Percentiles rank a stretch among this genome's conserved stretches.
Conservation (phyloP, 352 stramenopile species). For the Globisporangium splendens region DNA sequence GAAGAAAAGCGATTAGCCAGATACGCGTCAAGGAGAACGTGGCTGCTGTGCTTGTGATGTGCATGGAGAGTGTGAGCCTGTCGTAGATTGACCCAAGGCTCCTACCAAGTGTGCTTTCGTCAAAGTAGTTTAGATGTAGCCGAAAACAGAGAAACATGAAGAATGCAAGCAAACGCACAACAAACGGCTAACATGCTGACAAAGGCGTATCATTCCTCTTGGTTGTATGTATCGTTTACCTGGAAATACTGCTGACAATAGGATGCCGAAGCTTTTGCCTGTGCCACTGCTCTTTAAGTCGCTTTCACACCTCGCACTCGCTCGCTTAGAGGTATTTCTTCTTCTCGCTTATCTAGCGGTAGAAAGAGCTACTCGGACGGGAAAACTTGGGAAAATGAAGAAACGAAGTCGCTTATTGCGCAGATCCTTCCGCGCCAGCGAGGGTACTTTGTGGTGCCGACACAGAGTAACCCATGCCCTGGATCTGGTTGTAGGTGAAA, state of each 20-base stretch:
- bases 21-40: background rate
- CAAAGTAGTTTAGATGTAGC: constrained; percentile 3
- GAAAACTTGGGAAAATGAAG: background rate
- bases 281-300: background rate
- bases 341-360: background rate
- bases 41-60: background rate
- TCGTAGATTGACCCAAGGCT: constrained; percentile 3
- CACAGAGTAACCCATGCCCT: constrained; percentile 81
- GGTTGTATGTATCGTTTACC: background rate
- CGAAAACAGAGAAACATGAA: background rate
- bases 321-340: background rate
- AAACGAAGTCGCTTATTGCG: constrained; percentile 31
- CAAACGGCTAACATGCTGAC: background rate
- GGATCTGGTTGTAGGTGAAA: constrained; percentile 82
- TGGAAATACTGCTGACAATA: background rate
- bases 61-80: background rate
- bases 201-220: background rate
- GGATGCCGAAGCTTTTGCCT: background rate
- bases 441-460: constrained; percentile 67
- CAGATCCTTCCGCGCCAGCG: constrained; percentile 27
- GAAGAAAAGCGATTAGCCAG: constrained; percentile 24
- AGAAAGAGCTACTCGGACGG: background rate
- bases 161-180: background rate
- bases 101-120: constrained; percentile 11
- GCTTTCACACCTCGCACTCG: background rate